A percentile compares a stretch with the other conserved stretches of the same genome.
These are phyloP conservation scores for Trichocladium uniseriatum DNA, from an alignment of 495 filamentous ascomycete genomes.

Conservation along the genomic window DNA sequence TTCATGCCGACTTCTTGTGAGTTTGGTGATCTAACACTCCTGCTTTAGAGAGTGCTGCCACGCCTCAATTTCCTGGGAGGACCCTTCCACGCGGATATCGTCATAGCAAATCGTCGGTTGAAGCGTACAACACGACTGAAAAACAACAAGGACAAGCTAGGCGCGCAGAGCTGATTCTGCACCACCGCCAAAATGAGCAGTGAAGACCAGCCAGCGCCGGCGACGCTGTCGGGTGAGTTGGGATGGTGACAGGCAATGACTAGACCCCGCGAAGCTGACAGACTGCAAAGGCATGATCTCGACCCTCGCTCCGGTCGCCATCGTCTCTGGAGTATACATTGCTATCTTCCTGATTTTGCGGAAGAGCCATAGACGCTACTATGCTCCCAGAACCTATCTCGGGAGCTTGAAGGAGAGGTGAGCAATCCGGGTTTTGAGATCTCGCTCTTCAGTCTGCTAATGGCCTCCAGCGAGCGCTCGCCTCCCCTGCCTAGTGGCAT, in stretches of 20 bases:
- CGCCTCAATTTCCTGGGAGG: not conserved
- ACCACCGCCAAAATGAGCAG: conserved; percentile 15
- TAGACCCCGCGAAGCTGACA: not conserved
- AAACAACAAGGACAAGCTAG: no score
- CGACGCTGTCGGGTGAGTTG: conserved; percentile 24
- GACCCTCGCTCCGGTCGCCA: conserved; percentile 59
- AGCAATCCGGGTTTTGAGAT: conserved; percentile 5
- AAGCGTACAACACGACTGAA: not conserved
- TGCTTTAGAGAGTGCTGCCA: not conserved
- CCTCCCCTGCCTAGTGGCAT: conserved; percentile 58
- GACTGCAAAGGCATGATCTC: conserved; percentile 45
- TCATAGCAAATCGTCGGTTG: no score
- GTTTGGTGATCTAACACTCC: conserved; percentile 4
- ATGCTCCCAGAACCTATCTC: conserved; percentile 83
- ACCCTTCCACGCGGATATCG: not conserved
- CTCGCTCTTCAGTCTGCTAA: not conserved
- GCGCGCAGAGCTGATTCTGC: conserved; percentile 13
- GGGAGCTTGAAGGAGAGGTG: conserved; percentile 60
- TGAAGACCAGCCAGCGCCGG: not conserved
- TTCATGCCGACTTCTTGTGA: not conserved
- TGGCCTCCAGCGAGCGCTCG: conserved; percentile 50
- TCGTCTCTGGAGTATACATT: conserved; percentile 57
- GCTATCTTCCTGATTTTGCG: conserved; percentile 70
- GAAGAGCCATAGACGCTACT: conserved; percentile 60
- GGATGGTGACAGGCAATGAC: no score